Evolutionary conservation across 106 monocot genomes (phyloP), one percentile per base, ranked within the genome.

Genomic region (Dendrobium chrysotoxum): DNA sequence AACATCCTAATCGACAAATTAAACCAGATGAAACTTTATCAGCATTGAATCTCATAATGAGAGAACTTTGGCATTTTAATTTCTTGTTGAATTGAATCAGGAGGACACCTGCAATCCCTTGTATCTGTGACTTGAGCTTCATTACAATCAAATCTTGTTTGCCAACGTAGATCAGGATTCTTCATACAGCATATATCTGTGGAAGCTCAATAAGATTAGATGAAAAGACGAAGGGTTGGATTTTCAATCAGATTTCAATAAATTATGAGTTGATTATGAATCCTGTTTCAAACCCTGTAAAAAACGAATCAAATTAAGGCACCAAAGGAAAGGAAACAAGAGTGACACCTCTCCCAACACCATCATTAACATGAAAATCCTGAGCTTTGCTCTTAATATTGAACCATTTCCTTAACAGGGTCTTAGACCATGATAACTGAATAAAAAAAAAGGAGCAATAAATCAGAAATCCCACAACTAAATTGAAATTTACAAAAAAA

Each of bases 31-130:
- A 28, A 31, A 46, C 44, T 10, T 17, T 17, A 50, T 28, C 44
- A 28, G 5, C 40, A 77, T 47, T 30, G 21, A 46, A 12, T 28
- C 53, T 40, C 40, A 72, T 13, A 25, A 23, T 35, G 25, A 40
- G 31, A 39, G n/a, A 23, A 39, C 4, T 50, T 16, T 2, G 26
- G 31, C 47, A 75, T 47, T 78, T 53, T 35, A 26, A 55, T 78
- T 28, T 53, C 53, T 83, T 7, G 66, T 66, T 67, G 66, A 67
- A 46, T 72, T 53, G 72, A 44, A 67, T 67, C 28, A 67, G 66
- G 12, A 67, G 21, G 26, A 28, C 23, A 92, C 95, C 85, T 95
- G 77, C 90, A 92, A 10, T 95, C 89, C 39, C 88, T 90, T 28
- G 81, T 79, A 80, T 91, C 90, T 45, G 87, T 89, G 28, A 89